These are phyloP conservation scores for Thelonectria olida DNA, from an alignment of 2,329 filamentous ascomycete genomes.

Conservation along the genomic window DNA sequence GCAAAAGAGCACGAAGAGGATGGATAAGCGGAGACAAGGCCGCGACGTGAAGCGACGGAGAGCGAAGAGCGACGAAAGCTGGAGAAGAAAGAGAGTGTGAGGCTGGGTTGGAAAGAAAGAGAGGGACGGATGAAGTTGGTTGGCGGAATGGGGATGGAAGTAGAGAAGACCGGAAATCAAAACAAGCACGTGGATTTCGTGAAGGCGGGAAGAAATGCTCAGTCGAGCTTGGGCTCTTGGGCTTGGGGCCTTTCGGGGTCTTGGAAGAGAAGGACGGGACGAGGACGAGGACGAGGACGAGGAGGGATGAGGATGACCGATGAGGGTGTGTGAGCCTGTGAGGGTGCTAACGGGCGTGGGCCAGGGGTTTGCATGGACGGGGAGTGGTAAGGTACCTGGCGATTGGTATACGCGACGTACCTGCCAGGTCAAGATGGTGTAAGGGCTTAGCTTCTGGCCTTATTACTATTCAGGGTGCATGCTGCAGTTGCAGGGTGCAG, in stretches of 20 bases:
- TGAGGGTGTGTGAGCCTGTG: not conserved
- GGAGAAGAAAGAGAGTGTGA: not conserved
- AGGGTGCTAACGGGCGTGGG: conserved; percentile 12
- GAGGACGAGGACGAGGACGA: conserved; percentile 9
- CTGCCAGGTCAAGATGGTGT: not conserved
- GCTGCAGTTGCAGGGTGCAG: not conserved
- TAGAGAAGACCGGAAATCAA: conserved; percentile 35
- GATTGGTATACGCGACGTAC: conserved; percentile 3
- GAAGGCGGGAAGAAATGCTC: conserved; percentile 30
- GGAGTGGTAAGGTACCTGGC: conserved; percentile 15
- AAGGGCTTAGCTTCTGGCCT: not conserved
- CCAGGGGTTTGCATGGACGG: conserved; percentile 16
- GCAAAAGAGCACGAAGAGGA: conserved; percentile 12
- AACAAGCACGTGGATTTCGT: conserved; percentile 42
- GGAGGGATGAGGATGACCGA: not conserved
- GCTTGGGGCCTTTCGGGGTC: conserved; percentile 5
- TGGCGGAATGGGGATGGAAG: conserved; percentile 18
- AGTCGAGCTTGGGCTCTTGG: conserved; percentile 8
- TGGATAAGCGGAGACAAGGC: conserved; percentile 6
- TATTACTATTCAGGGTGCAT: not conserved
- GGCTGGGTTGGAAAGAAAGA: conserved; percentile 1
- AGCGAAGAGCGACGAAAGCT: conserved; percentile 10
- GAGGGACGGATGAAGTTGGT: conserved; percentile 1
- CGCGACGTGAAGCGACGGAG: conserved; percentile 24
- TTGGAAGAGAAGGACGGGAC: not conserved